A percentile compares a stretch with the other conserved stretches of the same genome.
These are phyloP conservation scores for Ophiostoma perfectum DNA, from an alignment of 2,329 filamentous ascomycete genomes.

Conservation along the genomic window DNA sequence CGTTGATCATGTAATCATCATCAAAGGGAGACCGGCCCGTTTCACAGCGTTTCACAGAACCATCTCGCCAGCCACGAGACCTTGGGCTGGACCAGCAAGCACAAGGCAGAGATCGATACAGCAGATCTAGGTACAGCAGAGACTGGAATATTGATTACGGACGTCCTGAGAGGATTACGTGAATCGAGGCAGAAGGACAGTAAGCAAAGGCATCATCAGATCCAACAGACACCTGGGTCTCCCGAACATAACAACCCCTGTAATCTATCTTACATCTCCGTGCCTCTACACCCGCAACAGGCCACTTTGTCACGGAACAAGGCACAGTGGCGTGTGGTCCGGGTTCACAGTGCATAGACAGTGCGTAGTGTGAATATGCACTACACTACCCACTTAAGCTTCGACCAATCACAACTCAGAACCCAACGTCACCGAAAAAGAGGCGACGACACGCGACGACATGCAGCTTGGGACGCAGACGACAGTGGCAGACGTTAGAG, in stretches of 20 bases:
- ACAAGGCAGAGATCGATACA: too few relatives aligned
- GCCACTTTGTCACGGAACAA: constrained; percentile 12
- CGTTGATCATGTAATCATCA: too few relatives aligned
- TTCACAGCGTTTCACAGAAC: too few relatives aligned
- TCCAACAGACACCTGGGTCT: neutral
- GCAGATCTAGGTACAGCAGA: too few relatives aligned
- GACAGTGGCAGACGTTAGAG: neutral
- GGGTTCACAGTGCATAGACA: neutral
- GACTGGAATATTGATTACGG: too few relatives aligned
- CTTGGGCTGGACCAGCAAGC: too few relatives aligned
- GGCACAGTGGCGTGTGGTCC: constrained; percentile 5
- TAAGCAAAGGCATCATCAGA: neutral
- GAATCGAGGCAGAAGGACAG: neutral
- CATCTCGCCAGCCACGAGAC: too few relatives aligned
- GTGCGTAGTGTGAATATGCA: neutral
- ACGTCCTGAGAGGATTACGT: too few relatives aligned
- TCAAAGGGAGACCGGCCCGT: too few relatives aligned
- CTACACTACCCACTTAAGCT: neutral
- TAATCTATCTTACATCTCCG: neutral
- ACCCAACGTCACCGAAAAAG: neutral
- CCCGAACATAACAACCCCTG: neutral
- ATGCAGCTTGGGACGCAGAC: constrained; percentile 1
- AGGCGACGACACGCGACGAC: neutral
- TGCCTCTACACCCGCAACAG: constrained; percentile 2
- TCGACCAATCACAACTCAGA: neutral